Percentiles rank a stretch among this genome's conserved stretches.
These are phyloP conservation scores for Leccinum rimulosum DNA, from an alignment of 768 basidiomycete genomes.

Conservation along the genomic window DNA sequence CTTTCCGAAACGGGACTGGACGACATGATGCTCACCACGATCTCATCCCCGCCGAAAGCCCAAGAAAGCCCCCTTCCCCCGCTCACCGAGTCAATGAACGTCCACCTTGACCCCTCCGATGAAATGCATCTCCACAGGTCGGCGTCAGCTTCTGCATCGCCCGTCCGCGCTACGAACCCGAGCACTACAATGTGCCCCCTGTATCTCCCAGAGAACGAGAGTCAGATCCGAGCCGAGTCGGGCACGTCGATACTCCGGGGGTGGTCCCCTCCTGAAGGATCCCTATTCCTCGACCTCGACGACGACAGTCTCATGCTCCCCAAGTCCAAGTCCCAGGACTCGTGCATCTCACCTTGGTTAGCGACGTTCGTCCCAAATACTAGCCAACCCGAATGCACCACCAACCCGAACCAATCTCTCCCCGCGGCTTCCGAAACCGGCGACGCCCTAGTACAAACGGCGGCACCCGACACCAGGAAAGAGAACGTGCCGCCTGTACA, in stretches of 20 bases:
- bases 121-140: not conserved
- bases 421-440: not conserved
- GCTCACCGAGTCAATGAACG: not conserved
- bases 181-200: not conserved
- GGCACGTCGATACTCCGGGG: conserved; percentile 14
- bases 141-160: not conserved
- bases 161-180: not conserved
- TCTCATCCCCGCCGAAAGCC: not conserved
- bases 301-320: conserved; percentile 15
- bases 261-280: conserved; percentile 28
- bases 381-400: not conserved
- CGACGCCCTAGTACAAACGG: not conserved
- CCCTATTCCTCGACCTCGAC: conserved; percentile 24
- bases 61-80: conserved; percentile 8
- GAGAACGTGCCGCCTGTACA: not conserved
- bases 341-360: conserved; percentile 8
- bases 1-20: conserved; percentile 15
- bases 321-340: not conserved
- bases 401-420: not conserved
- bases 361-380: not conserved
- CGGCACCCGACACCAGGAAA: not conserved
- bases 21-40: conserved; percentile 14
- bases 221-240: not conserved
- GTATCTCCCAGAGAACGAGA: not conserved
- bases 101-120: not conserved